Conservation (phyloP, 352 stramenopile species). For the Globisporangium nunn region DNA sequence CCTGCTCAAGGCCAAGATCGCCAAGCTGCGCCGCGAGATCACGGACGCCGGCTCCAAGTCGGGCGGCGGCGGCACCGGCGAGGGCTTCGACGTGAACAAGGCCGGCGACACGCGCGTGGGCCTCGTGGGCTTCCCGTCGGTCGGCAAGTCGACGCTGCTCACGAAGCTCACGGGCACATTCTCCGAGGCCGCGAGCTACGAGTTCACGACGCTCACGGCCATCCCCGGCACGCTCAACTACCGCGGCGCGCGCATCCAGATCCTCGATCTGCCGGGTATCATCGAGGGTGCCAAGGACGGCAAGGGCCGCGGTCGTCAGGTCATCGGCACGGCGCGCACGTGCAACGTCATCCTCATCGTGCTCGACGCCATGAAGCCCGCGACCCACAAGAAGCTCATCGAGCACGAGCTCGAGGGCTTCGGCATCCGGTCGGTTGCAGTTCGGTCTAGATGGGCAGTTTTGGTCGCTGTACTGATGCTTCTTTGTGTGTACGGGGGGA, state of each 20-base stretch:
- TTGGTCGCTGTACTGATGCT: neutral
- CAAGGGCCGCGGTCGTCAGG: conserved; percentile 94
- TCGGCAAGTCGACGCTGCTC: conserved; percentile 97
- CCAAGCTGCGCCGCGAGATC: conserved; percentile 93
- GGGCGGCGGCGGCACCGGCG: conserved; percentile 56
- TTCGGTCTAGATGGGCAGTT: neutral
- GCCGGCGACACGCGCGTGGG: conserved; percentile 96
- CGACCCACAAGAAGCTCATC: conserved; percentile 98
- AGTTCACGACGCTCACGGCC: conserved; percentile 99
- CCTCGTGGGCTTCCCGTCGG: conserved; percentile 97
- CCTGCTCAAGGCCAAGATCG: conserved; percentile 97
- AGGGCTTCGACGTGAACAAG: conserved; percentile 91
- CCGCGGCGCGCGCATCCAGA: conserved; percentile 81
- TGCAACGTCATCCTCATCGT: conserved; percentile 99
- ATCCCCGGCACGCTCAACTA: conserved; percentile 98
- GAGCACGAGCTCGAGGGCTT: conserved; percentile 98
- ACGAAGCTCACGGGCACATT: conserved; percentile 96
- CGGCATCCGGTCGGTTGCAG: conserved; percentile 82
- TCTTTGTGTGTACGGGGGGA: neutral
- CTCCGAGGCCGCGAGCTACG: conserved; percentile 94
- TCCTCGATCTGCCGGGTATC: conserved; percentile 93
- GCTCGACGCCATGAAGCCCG: conserved; percentile 94
- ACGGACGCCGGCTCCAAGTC: conserved; percentile 73
- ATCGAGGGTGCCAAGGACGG: conserved; percentile 98
- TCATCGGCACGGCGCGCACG: conserved; percentile 95